A percentile compares a stretch with the other conserved stretches of the same genome.
phyloP scores from a whole-genome alignment of 495 filamentous ascomycete species.

The Podospora sp. region DNA sequence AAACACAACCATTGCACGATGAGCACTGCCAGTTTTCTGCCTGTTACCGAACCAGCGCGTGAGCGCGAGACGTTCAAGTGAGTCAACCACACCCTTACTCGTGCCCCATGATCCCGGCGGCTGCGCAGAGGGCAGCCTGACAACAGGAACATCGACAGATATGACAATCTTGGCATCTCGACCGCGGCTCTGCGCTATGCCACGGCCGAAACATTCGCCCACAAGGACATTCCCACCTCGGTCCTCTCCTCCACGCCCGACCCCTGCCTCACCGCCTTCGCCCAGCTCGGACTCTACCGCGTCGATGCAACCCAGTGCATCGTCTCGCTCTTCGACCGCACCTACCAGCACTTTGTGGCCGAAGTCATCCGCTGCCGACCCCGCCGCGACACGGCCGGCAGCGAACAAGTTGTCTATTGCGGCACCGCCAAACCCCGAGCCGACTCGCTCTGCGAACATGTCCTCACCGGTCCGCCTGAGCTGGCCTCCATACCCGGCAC shows the following conservation, averaged over 20 bases:
- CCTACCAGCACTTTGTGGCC: conserved; percentile 62
- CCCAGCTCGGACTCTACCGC: conserved; percentile 61
- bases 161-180: conserved; percentile 32
- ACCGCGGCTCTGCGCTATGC: conserved; percentile 19
- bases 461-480: conserved; percentile 37
- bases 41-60: conserved; percentile 31
- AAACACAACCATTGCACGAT: not conserved
- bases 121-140: not conserved
- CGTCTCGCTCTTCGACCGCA: conserved; percentile 63
- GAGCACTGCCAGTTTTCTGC: conserved; percentile 13
- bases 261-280: conserved; percentile 63
- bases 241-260: conserved; percentile 48
- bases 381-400: conserved; percentile 33
- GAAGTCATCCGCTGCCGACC: conserved; percentile 62
- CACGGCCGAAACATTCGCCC: not conserved
- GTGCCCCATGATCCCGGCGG: not conserved
- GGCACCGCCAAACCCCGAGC: conserved; percentile 45
- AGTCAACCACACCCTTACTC: conserved; percentile 5
- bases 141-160: conserved; percentile 5
- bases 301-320: conserved; percentile 57
- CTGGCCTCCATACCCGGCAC: conserved; percentile 18
- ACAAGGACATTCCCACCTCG: conserved; percentile 23
- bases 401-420: conserved; percentile 38
- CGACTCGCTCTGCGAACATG: conserved; percentile 52
- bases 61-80: conserved; percentile 41